These are phyloP conservation scores for Xylaria polymorpha DNA, from an alignment of 2,329 filamentous ascomycete species.

Conservation along the genomic window DNA sequence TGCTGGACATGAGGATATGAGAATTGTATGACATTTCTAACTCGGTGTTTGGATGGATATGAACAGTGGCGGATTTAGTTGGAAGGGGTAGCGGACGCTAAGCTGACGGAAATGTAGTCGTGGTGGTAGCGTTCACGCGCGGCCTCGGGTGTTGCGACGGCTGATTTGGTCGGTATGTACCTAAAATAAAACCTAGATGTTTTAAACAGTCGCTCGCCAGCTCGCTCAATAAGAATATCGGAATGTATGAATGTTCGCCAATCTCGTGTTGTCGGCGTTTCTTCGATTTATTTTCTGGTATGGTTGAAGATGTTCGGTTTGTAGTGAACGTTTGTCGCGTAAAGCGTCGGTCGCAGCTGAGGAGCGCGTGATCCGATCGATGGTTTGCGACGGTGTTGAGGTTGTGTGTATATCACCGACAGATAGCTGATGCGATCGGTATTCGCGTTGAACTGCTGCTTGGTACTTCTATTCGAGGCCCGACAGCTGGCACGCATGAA, in stretches of 20 bases:
- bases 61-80: neutral
- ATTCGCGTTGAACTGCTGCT: slow-evolving; percentile 1
- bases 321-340: slow-evolving; percentile 2
- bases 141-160: neutral
- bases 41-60: neutral
- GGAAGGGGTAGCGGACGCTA: no score
- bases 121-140: neutral
- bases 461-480: slow-evolving; percentile 1
- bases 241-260: neutral
- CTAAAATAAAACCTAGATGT: neutral
- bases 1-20: slow-evolving; percentile 51
- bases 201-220: neutral
- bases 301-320: slow-evolving; percentile 1
- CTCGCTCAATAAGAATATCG: slow-evolving; percentile 4
- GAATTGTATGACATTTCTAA: slow-evolving; percentile 45
- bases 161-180: neutral
- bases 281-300: neutral
- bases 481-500: neutral
- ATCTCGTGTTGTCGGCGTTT: neutral
- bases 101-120: neutral
- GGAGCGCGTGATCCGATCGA: slow-evolving; percentile 16
- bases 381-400: neutral
- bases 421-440: slow-evolving; percentile 3
- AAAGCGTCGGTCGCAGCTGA: neutral
- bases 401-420: neutral